Base-by-base conservation (phyloP, 2,329 filamentous ascomycete genomes). In the Claviceps sp. region DNA sequence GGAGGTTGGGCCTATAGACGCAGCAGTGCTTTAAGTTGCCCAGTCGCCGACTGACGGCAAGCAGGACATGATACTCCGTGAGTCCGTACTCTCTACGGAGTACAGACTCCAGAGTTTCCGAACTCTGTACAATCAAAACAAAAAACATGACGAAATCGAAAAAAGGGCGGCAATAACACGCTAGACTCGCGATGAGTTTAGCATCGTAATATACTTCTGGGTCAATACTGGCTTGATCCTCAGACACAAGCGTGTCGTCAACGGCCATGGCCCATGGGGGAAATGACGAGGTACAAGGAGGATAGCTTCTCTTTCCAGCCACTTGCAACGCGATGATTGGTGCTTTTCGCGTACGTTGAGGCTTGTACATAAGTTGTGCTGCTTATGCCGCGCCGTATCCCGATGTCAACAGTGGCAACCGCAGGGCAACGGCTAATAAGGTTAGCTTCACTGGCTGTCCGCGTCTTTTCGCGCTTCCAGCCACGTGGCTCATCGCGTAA, bases 331-430 rank as follows among this genome's bases (percentile, higher is more conserved):
- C 57, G 57, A 50, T 55, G 53, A 55, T 50, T 54, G 53, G 53
- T 29, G 43, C 40, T 44, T 36, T 43, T 56, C 52, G 53, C 54
- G 58, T 59, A 58, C 56, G 54, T 34, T 34, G 29, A 34, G 29
- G 29, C 29, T 34, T 44, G 20, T 20, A n/a, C n/a, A 20, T 20
- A 20, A 20, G 20, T 20, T 20, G 22, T 5, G 42, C 42, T 44
- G 22, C 42, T 14, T 4, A n/a, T 14, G 11, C 23, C 49, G 26
- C 47, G 43, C 47, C 53, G 55, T 47, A 53, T 55, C 54, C 46
- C 57, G 20, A 7, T 49, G 55, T 77, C 71, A 78, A 78, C 73
- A 78, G 57, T 65, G 62, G 70, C 74, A 78, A 79, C 76, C 62
- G 65, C 75, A 58, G 65, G 59, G 76, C 78, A 83, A 83, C 79